Evolutionary conservation across 2,329 filamentous ascomycete species (phyloP).

Genomic region (Diaporthe citrichinensis): DNA sequence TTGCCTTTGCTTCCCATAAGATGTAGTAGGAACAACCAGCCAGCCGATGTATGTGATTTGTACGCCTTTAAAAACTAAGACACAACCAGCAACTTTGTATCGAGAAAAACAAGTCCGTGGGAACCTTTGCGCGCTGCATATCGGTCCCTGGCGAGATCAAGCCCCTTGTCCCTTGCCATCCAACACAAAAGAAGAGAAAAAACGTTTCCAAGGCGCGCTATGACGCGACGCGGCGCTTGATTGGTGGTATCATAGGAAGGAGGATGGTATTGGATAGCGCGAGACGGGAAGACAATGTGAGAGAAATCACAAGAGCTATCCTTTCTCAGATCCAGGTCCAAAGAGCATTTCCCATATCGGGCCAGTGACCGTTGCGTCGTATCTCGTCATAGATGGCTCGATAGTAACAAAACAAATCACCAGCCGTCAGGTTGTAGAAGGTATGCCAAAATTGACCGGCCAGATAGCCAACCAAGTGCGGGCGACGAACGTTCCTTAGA

Average conservation of each 20-base stretch:
- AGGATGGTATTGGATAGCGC: constrained; percentile 16
- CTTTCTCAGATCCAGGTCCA: constrained; percentile 26
- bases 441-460: constrained; percentile 20
- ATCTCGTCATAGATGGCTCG: constrained; percentile 33
- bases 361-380: constrained; percentile 17
- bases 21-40: constrained; percentile 37
- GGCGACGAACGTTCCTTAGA: not conserved
- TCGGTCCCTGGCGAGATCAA: constrained; percentile 23
- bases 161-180: constrained; percentile 26
- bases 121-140: constrained; percentile 25
- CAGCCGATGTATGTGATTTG: constrained; percentile 40
- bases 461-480: constrained; percentile 14
- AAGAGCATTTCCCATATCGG: constrained; percentile 27
- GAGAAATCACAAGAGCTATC: constrained; percentile 14
- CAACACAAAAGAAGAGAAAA: constrained; percentile 6
- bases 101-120: constrained; percentile 34
- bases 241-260: constrained; percentile 37
- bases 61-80: constrained; percentile 37
- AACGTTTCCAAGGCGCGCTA: constrained; percentile 19
- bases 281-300: not conserved
- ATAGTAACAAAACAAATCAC: constrained; percentile 9
- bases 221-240: constrained; percentile 31
- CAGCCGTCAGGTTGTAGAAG: constrained; percentile 25
- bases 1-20: constrained; percentile 27
- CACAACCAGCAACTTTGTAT: constrained; percentile 37